Percentiles rank a stretch among this genome's conserved stretches.
phyloP scores from a whole-genome alignment of 1,284 basidiomycete species.

The Waitea zeae region DNA sequence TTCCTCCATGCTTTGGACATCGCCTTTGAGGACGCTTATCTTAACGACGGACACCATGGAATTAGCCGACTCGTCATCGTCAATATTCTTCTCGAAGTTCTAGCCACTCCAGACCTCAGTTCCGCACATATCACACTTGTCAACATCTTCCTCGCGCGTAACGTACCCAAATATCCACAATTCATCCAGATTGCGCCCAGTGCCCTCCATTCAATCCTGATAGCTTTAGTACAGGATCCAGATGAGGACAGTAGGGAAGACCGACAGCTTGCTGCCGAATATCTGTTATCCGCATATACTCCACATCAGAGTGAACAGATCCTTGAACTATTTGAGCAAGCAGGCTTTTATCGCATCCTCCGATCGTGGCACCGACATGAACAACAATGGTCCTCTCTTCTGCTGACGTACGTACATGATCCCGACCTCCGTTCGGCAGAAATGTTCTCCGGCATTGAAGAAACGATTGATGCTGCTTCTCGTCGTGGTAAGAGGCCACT shows the following conservation, averaged over 20 bases:
- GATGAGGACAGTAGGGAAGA: constrained; percentile 75
- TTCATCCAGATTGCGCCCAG: constrained; percentile 61
- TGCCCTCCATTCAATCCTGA: constrained; percentile 59
- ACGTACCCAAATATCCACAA: constrained; percentile 93
- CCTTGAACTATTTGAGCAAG: constrained; percentile 55
- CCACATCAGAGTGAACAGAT: constrained; percentile 64
- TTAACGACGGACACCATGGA: constrained; percentile 58
- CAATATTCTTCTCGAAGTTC: constrained; percentile 73
- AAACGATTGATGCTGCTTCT: constrained; percentile 33
- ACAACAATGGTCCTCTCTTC: constrained; percentile 56
- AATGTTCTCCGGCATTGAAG: constrained; percentile 47
- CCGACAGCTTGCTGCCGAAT: constrained; percentile 89
- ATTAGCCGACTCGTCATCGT: constrained; percentile 73
- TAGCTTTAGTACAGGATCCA: constrained; percentile 58
- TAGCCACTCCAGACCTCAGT: constrained; percentile 35
- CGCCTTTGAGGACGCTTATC: constrained; percentile 85
- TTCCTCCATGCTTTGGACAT: constrained; percentile 90
- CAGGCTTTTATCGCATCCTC: constrained; percentile 85
- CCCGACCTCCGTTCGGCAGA: constrained; percentile 41
- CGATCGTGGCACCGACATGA: constrained; percentile 67
- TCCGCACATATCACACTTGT: constrained; percentile 65
- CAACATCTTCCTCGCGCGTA: constrained; percentile 92
- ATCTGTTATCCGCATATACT: constrained; percentile 83
- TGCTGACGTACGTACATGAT: constrained; percentile 67
- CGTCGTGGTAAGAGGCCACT: constrained; percentile 26